Evolutionary conservation across 768 basidiomycete species (phyloP).

Genomic region (Amanita muscaria): DNA sequence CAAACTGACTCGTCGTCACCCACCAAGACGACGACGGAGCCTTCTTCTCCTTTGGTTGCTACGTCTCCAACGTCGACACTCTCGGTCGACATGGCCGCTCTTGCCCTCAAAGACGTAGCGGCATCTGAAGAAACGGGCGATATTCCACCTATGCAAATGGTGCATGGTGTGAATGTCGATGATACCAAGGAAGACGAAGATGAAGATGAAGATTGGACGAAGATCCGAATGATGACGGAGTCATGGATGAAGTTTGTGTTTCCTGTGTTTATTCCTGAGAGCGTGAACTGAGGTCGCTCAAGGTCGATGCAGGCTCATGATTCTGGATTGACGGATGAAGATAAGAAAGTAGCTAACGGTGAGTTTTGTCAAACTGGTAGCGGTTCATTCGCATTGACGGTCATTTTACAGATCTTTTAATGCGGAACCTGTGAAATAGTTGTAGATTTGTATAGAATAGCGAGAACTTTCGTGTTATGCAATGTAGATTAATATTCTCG

Average conservation of each 20-base stretch:
- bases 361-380: conserved; percentile 12
- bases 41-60: conserved; percentile 7
- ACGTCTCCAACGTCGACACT: conserved; percentile 21
- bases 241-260: conserved; percentile 73
- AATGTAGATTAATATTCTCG: background rate
- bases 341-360: conserved; percentile 74
- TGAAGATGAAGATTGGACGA: conserved; percentile 50
- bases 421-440: conserved; percentile 50
- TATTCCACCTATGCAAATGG: conserved; percentile 53
- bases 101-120: conserved; percentile 19
- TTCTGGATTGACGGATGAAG: conserved; percentile 71
- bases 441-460: background rate
- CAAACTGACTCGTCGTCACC: conserved; percentile 2
- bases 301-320: conserved; percentile 95
- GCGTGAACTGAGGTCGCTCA: background rate
- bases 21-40: background rate
- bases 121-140: conserved; percentile 29
- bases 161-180: conserved; percentile 79
- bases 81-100: conserved; percentile 36
- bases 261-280: background rate
- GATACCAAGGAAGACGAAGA: conserved; percentile 82
- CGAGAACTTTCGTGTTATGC: background rate
- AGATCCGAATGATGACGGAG: conserved; percentile 45
- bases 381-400: background rate
- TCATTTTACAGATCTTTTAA: conserved; percentile 46